Evolutionary conservation across 345 rosid genomes (phyloP), one percentile per base, ranked within the genome.

Genomic region (Gossypium herbaceum): DNA sequence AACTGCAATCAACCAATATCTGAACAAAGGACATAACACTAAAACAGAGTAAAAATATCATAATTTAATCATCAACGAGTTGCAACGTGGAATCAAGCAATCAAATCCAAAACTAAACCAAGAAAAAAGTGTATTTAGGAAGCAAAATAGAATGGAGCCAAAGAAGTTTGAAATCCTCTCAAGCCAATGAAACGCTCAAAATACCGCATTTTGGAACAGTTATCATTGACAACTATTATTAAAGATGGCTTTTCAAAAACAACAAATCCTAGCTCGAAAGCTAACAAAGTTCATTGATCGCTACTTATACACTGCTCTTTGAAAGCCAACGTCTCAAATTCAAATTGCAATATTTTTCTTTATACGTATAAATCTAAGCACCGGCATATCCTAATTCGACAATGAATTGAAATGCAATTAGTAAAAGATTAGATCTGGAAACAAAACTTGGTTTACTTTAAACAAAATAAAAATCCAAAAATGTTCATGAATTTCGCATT

Each of bases 351-450:
- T 48, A 12, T 5, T 47, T 65, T 44, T 10, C 57, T 52, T 17
- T 20, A 4, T 12, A 5, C 8, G 1, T 9, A 13, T 48, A 48
- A 22, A 68, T 19, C 56, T 25, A 47, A 68, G 56, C 56, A 47
- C 39, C 20, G 25, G 51, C 17, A 43, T 16, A 20, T 63, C 70
- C 52, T 24, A 47, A 68, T 48, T 47, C 39, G 52, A 16, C 51
- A 72, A 57, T 17, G 34, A 9, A 55, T 55, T 70, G 74, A 41
- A 44, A 57, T 45, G 67, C 56, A 68, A 68, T 22, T 24, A 15
- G 72, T 3, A 39, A 16, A 63, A 22, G 0, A 44, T 15, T 60
- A 66, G 77, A 75, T 75, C 77, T 65, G 54, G 24, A 9, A 75
- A 54, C 25, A 54, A 1, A 22, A 24, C 44, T 66, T n/a, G 20